These are phyloP conservation scores for Serendipita sp. DNA, from an alignment of 1,284 basidiomycete genomes.

Conservation along the genomic window DNA sequence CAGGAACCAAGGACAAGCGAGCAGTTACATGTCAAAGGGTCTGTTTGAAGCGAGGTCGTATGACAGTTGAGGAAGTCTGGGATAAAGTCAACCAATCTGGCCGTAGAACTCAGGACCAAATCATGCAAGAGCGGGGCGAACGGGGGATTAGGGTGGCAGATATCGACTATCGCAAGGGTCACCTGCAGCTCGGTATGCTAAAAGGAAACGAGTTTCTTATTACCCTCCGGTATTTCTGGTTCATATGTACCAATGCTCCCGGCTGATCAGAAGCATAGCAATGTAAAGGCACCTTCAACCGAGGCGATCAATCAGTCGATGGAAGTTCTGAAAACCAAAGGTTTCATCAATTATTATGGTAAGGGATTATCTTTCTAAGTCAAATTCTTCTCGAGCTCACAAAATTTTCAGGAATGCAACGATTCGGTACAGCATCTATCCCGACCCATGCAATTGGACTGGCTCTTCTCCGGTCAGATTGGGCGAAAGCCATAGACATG, in stretches of 20 bases:
- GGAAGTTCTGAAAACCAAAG: constrained; percentile 66
- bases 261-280: constrained; percentile 33
- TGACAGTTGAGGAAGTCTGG: constrained; percentile 79
- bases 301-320: constrained; percentile 65
- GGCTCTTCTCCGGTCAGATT: constrained; percentile 76
- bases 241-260: not conserved
- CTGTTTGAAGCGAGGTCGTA: constrained; percentile 63
- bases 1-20: constrained; percentile 97
- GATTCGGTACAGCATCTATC: constrained; percentile 92
- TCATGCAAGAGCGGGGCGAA: constrained; percentile 63
- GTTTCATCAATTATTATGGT: constrained; percentile 99
- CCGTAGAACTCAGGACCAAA: constrained; percentile 42
- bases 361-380: constrained; percentile 11
- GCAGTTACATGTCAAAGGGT: constrained; percentile 92
- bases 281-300: constrained; percentile 60
- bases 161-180: constrained; percentile 66
- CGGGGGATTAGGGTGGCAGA: constrained; percentile 83
- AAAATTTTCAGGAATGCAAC: constrained; percentile 73
- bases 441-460: constrained; percentile 92
- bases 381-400: not conserved
- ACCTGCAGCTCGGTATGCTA: constrained; percentile 84
- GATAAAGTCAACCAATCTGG: constrained; percentile 54
- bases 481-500: constrained; percentile 74
- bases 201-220: constrained; percentile 95
- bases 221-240: constrained; percentile 59